A percentile compares a stretch with the other conserved stretches of the same genome.
Conservation (phyloP, 169 alveolate genomes). For the Plasmodium cynomolgi region DNA sequence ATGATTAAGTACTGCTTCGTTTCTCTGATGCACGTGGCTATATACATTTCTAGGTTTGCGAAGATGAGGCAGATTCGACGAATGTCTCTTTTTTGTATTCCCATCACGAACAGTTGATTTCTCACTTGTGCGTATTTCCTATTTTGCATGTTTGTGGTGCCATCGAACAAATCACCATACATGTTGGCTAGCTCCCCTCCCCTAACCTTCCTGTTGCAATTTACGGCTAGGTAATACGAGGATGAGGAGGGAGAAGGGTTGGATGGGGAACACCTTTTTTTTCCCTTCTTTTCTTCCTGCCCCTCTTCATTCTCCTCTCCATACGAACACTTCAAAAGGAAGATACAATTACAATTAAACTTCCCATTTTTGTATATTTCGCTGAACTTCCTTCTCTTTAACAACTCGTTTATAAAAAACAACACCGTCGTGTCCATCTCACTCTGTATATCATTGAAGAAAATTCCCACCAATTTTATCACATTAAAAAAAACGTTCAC, state of each 20-base stretch:
- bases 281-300: not conserved
- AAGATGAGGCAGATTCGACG: slow-evolving; percentile 20
- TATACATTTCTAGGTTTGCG: slow-evolving; percentile 22
- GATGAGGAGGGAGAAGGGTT: not conserved
- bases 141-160: not conserved
- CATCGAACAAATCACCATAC: slow-evolving; percentile 6
- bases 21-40: slow-evolving; percentile 12
- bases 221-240: slow-evolving; percentile 11
- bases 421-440: not conserved
- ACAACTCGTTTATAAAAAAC: slow-evolving; percentile 54
- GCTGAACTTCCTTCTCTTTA: slow-evolving; percentile 26
- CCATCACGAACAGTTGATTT: not conserved
- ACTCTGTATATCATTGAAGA: slow-evolving; percentile 42
- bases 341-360: slow-evolving; percentile 22
- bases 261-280: not conserved
- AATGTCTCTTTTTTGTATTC: slow-evolving; percentile 25
- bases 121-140: not conserved
- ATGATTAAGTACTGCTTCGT: slow-evolving; percentile 11
- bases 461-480: slow-evolving; percentile 20
- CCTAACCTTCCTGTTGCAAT: not conserved
- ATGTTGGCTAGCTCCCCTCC: not conserved
- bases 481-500: slow-evolving; percentile 27
- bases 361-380: slow-evolving; percentile 15
- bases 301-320: not conserved
- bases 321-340: slow-evolving; percentile 14